Conservation (phyloP, 2,329 filamentous ascomycete genomes). For the Juglanconis sp. region DNA sequence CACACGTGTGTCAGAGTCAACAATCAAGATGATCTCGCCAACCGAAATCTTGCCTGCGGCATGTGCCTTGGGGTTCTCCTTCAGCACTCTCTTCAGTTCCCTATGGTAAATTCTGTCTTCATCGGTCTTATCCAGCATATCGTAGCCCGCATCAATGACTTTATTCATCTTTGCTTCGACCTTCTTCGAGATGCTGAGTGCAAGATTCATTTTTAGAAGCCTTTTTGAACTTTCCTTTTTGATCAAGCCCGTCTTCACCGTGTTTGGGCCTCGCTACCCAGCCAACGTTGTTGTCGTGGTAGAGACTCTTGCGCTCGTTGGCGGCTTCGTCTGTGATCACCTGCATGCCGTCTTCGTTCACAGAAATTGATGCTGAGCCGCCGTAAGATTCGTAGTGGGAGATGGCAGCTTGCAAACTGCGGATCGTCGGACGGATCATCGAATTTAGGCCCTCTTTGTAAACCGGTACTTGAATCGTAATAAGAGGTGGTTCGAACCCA, state of each 20-base stretch:
- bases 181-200: conserved; percentile 57
- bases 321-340: conserved; percentile 42
- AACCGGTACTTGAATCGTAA: conserved; percentile 45
- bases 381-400: conserved; percentile 46
- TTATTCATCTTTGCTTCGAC: conserved; percentile 57
- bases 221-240: conserved; percentile 68
- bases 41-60: conserved; percentile 59
- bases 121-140: conserved; percentile 34
- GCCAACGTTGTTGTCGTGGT: conserved; percentile 46
- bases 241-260: conserved; percentile 46
- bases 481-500: conserved; percentile 34
- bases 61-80: conserved; percentile 53
- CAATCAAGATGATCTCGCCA: conserved; percentile 62
- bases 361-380: conserved; percentile 37
- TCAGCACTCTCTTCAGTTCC: conserved; percentile 47
- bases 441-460: conserved; percentile 39
- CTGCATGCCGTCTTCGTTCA: conserved; percentile 63
- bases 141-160: conserved; percentile 8
- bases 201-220: conserved; percentile 74
- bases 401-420: conserved; percentile 46
- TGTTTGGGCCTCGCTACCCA: conserved; percentile 46
- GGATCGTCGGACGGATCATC: conserved; percentile 48
- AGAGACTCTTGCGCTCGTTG: conserved; percentile 42
- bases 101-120: conserved; percentile 47
- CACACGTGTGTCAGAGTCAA: conserved; percentile 68